A percentile compares a stretch with the other conserved stretches of the same genome.
These are phyloP conservation scores for Fusarium oligoseptatum DNA, from an alignment of 2,329 filamentous ascomycete species.

Conservation along the genomic window DNA sequence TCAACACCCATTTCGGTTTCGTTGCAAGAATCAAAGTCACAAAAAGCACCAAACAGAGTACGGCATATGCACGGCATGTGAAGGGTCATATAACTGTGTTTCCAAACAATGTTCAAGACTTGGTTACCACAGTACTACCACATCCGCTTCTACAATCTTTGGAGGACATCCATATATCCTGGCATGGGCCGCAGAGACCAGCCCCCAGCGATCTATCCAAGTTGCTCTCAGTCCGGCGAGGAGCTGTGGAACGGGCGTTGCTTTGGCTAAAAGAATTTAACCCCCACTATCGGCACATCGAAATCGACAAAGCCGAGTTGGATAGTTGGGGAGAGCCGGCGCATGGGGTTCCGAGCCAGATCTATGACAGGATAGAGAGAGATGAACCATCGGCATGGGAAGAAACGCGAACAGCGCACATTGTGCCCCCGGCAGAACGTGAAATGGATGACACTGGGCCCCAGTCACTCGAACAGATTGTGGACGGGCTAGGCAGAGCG, in stretches of 20 bases:
- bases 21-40: background rate
- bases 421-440: background rate
- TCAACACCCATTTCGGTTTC: conserved; percentile 8
- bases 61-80: background rate
- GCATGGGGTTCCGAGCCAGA: conserved; percentile 9
- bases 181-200: conserved; percentile 10
- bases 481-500: background rate
- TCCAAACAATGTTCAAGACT: conserved; percentile 11
- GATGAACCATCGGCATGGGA: conserved; percentile 6
- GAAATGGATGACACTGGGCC: background rate
- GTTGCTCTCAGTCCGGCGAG: conserved; percentile 1
- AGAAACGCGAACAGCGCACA: background rate
- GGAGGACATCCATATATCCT: conserved; percentile 16
- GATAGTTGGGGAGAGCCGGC: conserved; percentile 6
- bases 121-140: conserved; percentile 10
- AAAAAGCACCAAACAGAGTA: background rate
- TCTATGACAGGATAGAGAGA: conserved; percentile 12
- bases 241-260: background rate
- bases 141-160: conserved; percentile 8
- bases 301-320: conserved; percentile 8
- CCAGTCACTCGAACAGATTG: conserved; percentile 4
- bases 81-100: conserved; percentile 14
- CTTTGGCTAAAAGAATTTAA: conserved; percentile 12
- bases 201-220: conserved; percentile 13
- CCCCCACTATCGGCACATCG: conserved; percentile 9